phyloP scores from a whole-genome alignment of 1,139 yeast genomes.

The Magnusiomyces clavatus region DNA sequence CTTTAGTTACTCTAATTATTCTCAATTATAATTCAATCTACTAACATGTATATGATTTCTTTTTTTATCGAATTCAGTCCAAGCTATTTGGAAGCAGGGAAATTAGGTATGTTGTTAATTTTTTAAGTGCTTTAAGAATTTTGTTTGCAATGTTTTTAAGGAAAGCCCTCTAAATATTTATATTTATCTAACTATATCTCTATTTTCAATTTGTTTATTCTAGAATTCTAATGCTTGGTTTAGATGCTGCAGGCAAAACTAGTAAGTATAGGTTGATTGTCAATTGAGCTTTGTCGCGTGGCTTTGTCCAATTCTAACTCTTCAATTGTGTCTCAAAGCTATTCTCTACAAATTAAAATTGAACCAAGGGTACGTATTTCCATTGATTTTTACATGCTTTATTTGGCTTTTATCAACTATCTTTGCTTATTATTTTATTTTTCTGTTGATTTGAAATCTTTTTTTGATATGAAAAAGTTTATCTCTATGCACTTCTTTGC shows the following conservation, averaged over 20 bases:
- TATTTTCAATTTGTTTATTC: neutral
- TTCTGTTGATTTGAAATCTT: neutral
- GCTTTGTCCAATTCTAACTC: too few relatives aligned
- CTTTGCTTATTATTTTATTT: neutral
- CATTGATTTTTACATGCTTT: neutral
- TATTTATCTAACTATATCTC: constrained; percentile 24
- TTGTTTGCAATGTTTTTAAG: constrained; percentile 1
- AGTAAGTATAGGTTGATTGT: constrained; percentile 35
- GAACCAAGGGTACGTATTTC: constrained; percentile 44
- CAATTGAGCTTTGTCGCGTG: neutral
- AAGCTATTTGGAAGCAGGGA: constrained; percentile 43
- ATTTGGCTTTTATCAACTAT: neutral
- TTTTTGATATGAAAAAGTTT: too few relatives aligned
- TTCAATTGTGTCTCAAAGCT: constrained; percentile 24
- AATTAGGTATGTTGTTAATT: constrained; percentile 21
- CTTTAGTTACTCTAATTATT: neutral
- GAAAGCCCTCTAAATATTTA: too few relatives aligned
- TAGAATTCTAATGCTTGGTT: constrained; percentile 80
- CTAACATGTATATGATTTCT: neutral
- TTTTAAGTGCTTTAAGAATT: neutral
- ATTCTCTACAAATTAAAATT: constrained; percentile 65
- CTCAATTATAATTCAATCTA: neutral
- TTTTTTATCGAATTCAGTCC: constrained; percentile 24
- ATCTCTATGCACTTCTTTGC: neutral
- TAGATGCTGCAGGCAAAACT: constrained; percentile 90